Conservation (phyloP, 139 green algal genomes). For the Deuterostichococcus epilithicus region DNA sequence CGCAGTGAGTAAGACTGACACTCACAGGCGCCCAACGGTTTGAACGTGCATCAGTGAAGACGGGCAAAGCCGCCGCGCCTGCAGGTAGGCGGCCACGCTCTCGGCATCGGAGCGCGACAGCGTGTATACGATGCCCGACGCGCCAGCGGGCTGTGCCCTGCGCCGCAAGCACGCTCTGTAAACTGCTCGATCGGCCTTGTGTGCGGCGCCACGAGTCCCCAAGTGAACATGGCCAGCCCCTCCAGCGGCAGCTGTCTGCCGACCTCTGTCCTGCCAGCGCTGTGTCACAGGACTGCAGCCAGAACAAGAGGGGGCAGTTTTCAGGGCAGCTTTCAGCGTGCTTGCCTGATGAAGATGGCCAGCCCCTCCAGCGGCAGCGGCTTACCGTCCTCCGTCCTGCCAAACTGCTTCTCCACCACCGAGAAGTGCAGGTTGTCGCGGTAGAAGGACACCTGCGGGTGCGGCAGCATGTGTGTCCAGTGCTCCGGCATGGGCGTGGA, state of each 20-base stretch:
- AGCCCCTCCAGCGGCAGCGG: slow-evolving; percentile 34
- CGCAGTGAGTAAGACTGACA: too few relatives aligned
- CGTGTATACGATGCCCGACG: slow-evolving; percentile 88
- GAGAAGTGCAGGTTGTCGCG: slow-evolving; percentile 73
- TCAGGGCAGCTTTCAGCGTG: background rate
- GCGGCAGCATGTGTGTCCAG: background rate
- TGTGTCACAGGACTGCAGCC: too few relatives aligned
- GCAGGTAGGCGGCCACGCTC: slow-evolving; percentile 29
- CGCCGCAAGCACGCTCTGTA: too few relatives aligned
- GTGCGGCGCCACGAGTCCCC: too few relatives aligned
- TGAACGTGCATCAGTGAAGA: background rate
- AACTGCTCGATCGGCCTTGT: too few relatives aligned
- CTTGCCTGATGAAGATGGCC: slow-evolving; percentile 38
- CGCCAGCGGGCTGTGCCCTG: slow-evolving; percentile 1
- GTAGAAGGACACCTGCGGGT: slow-evolving; percentile 72
- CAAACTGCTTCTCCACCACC: slow-evolving; percentile 54
- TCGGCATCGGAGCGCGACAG: slow-evolving; percentile 64
- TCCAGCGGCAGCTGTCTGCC: too few relatives aligned
- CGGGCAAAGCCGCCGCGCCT: background rate
- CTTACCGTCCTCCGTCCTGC: slow-evolving; percentile 28
- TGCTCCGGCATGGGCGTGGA: too few relatives aligned
- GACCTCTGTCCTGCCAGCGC: too few relatives aligned
- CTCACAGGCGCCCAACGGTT: too few relatives aligned
- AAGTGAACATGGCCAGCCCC: too few relatives aligned
- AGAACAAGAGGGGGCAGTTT: background rate